These are phyloP conservation scores for Ophiostoma ips DNA, from an alignment of 2,329 filamentous ascomycete genomes.

Conservation along the genomic window DNA sequence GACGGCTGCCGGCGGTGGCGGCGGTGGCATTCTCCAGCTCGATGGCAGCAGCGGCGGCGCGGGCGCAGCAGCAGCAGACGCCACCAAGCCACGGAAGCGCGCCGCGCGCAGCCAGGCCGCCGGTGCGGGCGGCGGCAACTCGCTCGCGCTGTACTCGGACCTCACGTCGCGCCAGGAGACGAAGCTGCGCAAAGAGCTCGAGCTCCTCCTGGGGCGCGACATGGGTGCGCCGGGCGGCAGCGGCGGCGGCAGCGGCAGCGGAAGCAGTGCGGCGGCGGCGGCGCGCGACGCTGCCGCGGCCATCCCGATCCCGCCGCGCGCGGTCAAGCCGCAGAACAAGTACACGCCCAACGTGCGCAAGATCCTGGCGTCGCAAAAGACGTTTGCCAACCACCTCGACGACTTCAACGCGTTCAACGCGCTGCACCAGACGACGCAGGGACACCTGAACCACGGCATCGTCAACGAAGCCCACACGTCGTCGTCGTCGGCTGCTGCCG, in stretches of 20 bases:
- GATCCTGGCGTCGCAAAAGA: conserved; percentile 69
- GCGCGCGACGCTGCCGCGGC: conserved; percentile 46
- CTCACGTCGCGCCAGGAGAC: conserved; percentile 70
- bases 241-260: too few species aligned
- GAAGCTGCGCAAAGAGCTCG: conserved; percentile 67
- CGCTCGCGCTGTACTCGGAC: conserved; percentile 28
- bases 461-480: not conserved
- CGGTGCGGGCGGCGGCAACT: not conserved
- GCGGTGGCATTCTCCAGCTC: conserved; percentile 30
- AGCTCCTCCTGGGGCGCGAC: conserved; percentile 71
- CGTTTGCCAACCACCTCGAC: conserved; percentile 69
- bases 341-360: conserved; percentile 58
- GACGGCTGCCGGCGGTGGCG: conserved; percentile 27
- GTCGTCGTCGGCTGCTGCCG: too few species aligned
- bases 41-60: conserved; percentile 40
- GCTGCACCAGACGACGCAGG: conserved; percentile 23
- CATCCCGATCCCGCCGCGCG: conserved; percentile 53
- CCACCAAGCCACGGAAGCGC: conserved; percentile 52
- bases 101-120: conserved; percentile 38
- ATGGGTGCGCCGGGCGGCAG: conserved; percentile 32
- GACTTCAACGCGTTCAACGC: conserved; percentile 56
- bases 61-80: conserved; percentile 27
- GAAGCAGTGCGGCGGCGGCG: too few species aligned
- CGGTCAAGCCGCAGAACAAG: conserved; percentile 33
- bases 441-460: conserved; percentile 15